Conservation (phyloP, 2,329 filamentous ascomycete species). For the Paramyrothecium sp. region DNA sequence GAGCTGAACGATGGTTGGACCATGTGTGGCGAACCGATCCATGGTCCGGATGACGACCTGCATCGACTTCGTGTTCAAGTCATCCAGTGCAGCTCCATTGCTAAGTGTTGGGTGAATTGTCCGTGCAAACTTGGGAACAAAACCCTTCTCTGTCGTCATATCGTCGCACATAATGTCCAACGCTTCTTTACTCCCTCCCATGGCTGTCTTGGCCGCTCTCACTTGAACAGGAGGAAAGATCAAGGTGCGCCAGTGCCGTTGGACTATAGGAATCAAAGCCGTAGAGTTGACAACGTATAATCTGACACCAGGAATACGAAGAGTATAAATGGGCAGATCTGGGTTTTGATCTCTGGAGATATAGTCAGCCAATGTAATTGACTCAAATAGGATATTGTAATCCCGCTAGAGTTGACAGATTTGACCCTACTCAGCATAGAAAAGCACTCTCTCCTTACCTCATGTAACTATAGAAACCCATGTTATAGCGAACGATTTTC, state of each 20-base stretch:
- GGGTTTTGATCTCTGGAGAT: background rate
- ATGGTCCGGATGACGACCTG: background rate
- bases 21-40: background rate
- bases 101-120: constrained; percentile 1
- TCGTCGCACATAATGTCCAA: background rate
- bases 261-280: background rate
- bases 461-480: constrained; percentile 1
- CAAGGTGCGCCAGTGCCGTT: constrained; percentile 1
- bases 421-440: too few relatives aligned
- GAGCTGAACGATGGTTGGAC: background rate
- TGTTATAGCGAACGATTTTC: background rate
- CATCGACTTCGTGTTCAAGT: background rate
- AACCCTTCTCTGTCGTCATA: background rate
- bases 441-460: background rate
- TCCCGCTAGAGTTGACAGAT: too few relatives aligned
- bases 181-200: constrained; percentile 1
- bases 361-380: background rate
- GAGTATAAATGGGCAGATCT: constrained; percentile 1
- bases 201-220: background rate
- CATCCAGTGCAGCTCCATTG: background rate
- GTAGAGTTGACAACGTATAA: constrained; percentile 3
- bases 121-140: background rate
- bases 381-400: too few relatives aligned
- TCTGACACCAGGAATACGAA: background rate
- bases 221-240: background rate